These are phyloP conservation scores for Pelagophyceae sp. DNA, from an alignment of 352 stramenopile genomes.

Conservation along the genomic window DNA sequence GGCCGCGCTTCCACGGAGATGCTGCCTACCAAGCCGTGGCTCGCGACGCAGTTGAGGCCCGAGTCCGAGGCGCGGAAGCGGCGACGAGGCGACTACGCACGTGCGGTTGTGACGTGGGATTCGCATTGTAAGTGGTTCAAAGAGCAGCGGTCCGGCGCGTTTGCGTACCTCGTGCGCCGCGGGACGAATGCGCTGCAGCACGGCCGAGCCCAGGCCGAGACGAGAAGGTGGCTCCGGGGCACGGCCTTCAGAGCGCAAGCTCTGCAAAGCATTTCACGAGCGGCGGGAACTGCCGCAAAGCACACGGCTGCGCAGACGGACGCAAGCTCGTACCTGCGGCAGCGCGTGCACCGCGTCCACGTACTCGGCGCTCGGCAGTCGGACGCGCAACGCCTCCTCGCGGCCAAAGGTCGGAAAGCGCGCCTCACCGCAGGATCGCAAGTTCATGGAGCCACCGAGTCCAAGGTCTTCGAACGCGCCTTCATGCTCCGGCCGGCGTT, in stretches of 20 bases:
- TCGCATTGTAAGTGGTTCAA: neutral
- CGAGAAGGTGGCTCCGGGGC: neutral
- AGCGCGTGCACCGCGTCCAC: neutral
- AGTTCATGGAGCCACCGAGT: neutral
- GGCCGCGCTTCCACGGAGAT: neutral
- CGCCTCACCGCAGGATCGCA: neutral
- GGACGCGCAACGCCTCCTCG: neutral
- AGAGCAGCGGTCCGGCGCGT: constrained; percentile 2
- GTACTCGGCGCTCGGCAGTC: neutral
- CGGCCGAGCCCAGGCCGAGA: neutral
- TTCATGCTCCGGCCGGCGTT: neutral
- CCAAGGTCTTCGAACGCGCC: neutral
- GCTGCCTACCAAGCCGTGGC: neutral
- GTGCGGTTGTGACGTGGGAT: constrained; percentile 9
- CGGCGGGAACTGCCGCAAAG: neutral
- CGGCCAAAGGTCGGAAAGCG: neutral
- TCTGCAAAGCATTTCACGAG: neutral
- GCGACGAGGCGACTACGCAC: neutral
- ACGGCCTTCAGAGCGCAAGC: neutral
- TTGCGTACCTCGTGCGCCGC: constrained; percentile 13
- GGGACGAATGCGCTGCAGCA: neutral
- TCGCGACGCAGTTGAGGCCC: no score
- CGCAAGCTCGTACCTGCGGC: neutral
- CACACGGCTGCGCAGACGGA: neutral
- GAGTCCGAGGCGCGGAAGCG: neutral